Base-by-base conservation (phyloP, 176 grass and related monocot genomes). In the Dendrocalamus sinicus region DNA sequence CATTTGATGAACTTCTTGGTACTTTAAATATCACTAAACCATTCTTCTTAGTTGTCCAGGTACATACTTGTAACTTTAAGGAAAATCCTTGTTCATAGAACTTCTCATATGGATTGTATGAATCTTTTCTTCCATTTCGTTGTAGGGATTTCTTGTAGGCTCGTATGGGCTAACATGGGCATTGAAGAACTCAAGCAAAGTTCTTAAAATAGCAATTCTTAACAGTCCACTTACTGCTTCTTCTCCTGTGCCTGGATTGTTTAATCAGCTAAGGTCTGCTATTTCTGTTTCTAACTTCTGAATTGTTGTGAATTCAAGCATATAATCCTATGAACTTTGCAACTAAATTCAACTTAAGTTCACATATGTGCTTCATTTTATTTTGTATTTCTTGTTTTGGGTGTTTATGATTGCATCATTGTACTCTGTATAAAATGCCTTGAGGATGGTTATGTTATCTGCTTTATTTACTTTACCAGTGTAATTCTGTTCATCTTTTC, bases 111-210 rank as follows among this genome's bases (percentile, higher is more conserved):
- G 28, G 22, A 69, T 67, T 58, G 12, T 84, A 26, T 74, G 46
- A 60, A 13, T 70, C 19, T 17, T 85, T 83, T 82, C 23, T 23
- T 89, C 52, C 45, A 79, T 86, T 70, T 78, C 28, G 6, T 82
- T 70, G n/a, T 84, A 98, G 91, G 95, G 93, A 48, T 98, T 93
- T 88, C 83, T 98, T 68, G 93, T 98, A 43, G 95, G 95, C 81
- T 98, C 95, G 32, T 98, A 98, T 92, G 95, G 95, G 81, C 86
- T 98, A 60, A 95, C 95, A 82, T 98, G 93, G 95, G 93, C 93
- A 83, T 60, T 98, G 50, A 98, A 93, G 72, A 95, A 93, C 88
- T 85, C 95, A 54, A 91, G 67, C 66, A 93, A 90, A 87, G 62
- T 98, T 78, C 91, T 85, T 58, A 95, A 98, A 72, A 63, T 98